Conservation (phyloP, 331 rosid genomes). For the Phaseolus coccineus region DNA sequence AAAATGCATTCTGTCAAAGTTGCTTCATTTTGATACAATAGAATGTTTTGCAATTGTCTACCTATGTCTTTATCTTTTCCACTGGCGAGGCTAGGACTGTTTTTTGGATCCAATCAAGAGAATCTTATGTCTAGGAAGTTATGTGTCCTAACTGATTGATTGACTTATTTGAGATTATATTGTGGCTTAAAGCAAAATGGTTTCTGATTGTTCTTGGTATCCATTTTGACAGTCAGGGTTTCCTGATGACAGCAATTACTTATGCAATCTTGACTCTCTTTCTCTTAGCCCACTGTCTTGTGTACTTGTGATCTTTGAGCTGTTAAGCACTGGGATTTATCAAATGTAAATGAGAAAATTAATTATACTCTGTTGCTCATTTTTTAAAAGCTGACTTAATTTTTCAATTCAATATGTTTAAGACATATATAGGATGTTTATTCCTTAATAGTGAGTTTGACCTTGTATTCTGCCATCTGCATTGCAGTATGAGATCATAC, state of each 20-base stretch:
- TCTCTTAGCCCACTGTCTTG: constrained; percentile 3
- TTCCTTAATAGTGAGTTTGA: constrained; percentile 34
- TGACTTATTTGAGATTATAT: constrained; percentile 27
- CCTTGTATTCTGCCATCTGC: constrained; percentile 42
- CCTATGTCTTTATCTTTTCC: constrained; percentile 29
- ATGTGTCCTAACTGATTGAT: not conserved
- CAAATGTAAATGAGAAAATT: constrained; percentile 10
- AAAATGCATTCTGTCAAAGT: constrained; percentile 9
- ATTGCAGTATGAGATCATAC: constrained; percentile 69
- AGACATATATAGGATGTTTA: constrained; percentile 30
- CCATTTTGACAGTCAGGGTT: constrained; percentile 32
- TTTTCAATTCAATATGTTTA: constrained; percentile 31
- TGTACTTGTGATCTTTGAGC: constrained; percentile 10
- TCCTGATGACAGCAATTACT: constrained; percentile 26
- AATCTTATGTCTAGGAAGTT: constrained; percentile 21
- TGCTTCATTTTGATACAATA: constrained; percentile 17
- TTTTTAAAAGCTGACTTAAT: constrained; percentile 1
- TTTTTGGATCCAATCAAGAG: constrained; percentile 16
- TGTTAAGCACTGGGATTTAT: constrained; percentile 18
- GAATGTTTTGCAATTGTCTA: constrained; percentile 20
- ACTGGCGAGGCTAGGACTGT: not conserved
- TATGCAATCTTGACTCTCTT: constrained; percentile 2
- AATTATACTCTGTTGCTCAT: constrained; percentile 4
- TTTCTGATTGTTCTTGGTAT: constrained; percentile 1
- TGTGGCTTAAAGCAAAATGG: constrained; percentile 14